Percentiles rank a stretch among this genome's conserved stretches.
phyloP scores from a whole-genome alignment of 2,329 filamentous ascomycete genomes.

The Ophiostoma perfectum region DNA sequence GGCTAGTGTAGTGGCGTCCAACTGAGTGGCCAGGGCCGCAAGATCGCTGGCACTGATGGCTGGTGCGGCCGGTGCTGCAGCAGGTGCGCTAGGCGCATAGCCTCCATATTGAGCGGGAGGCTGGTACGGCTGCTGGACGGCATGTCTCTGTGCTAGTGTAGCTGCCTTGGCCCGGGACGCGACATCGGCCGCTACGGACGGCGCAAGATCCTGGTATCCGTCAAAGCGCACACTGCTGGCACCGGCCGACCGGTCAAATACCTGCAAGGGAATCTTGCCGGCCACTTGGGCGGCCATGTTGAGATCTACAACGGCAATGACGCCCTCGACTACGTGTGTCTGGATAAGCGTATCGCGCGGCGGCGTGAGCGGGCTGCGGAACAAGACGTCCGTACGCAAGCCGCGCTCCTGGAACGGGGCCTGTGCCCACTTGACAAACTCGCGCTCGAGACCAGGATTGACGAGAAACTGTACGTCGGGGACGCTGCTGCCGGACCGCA shows the following conservation, averaged over 20 bases:
- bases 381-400: slow-evolving; percentile 72
- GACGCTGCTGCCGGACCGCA: slow-evolving; percentile 66
- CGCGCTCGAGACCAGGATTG: slow-evolving; percentile 67
- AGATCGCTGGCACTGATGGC: slow-evolving; percentile 22
- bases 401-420: slow-evolving; percentile 65
- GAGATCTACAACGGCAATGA: slow-evolving; percentile 76
- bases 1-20: slow-evolving; percentile 35
- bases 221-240: slow-evolving; percentile 70
- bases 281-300: slow-evolving; percentile 62
- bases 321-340: slow-evolving; percentile 81
- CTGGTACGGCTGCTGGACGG: slow-evolving; percentile 26
- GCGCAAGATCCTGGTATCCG: slow-evolving; percentile 79
- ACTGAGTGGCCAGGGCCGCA: slow-evolving; percentile 29
- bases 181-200: slow-evolving; percentile 71
- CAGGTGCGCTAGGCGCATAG: not conserved
- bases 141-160: slow-evolving; percentile 30
- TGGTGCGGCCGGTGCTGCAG: slow-evolving; percentile 16
- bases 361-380: slow-evolving; percentile 64
- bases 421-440: slow-evolving; percentile 81
- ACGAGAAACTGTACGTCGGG: slow-evolving; percentile 87
- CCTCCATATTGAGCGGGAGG: not conserved
- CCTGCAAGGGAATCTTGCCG: slow-evolving; percentile 71
- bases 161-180: slow-evolving; percentile 63
- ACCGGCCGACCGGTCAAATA: slow-evolving; percentile 75
- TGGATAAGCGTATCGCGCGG: slow-evolving; percentile 74